Base-by-base conservation (phyloP, 768 basidiomycete genomes). In the Inosperma sp. region DNA sequence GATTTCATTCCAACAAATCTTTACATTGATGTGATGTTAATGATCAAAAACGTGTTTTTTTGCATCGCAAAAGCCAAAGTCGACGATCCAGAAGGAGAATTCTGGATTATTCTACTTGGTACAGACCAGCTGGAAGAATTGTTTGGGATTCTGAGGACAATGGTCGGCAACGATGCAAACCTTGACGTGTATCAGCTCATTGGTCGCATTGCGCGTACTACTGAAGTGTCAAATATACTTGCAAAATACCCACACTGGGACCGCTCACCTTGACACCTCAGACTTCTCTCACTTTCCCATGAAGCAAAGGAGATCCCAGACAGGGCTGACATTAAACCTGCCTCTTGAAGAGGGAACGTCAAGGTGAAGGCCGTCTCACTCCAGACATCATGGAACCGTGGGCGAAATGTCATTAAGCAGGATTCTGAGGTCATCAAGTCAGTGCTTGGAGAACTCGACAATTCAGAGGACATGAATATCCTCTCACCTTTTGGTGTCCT, bases 241-340 rank as follows among this genome's bases (percentile, higher is more conserved):
- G 65, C 61, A 1, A 39, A 59, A 31, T 55, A 65, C 46, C 70
- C 69, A 2, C 49, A 71, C 3, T 72, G 72, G 70, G 72, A 72
- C 43, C 56, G 59, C 4, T 46, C 54, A 2, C 66, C 68, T 8
- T 62, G 62, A 1, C 62, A 63, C 0, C 59, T 73, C 3, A 53
- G 56, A 19, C 50, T 70, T 1, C 65, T 61, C 1, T 40, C 56
- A 1, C 50, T 68, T 3, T 46, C 58, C 19, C 55, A 52, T 13
- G 56, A 61, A 13, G 53, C 49, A 7, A 42, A 55, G 7, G 51
- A 58, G 26, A 50, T 68, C n/a, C 54, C 54, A 7, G 33, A 44
- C 2, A 52, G 50, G 0, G 56, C 56, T 2, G 70, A 72, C 37
- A 54, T 71, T 9, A 62, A 59, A 5, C 70, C 70, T 1, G 46